Conservation (phyloP, 108 stramenopile species). For the Mediolabrus comicus region DNA sequence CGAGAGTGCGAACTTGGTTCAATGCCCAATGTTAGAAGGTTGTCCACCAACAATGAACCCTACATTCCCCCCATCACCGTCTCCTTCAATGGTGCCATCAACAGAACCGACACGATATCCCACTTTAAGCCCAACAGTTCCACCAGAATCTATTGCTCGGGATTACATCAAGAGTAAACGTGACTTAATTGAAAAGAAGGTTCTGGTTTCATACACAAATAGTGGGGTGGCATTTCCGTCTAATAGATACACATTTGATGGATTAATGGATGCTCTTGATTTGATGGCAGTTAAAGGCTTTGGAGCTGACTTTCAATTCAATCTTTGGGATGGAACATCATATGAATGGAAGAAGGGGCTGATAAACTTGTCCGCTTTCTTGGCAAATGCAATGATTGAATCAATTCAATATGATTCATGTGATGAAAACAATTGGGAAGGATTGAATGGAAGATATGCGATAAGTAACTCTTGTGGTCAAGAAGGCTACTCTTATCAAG, state of each 20-base stretch:
- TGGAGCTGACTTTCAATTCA: constrained; percentile 22
- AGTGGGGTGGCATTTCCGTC: constrained; percentile 22
- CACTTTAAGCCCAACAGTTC: neutral
- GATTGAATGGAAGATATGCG: constrained; percentile 20
- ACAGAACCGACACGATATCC: neutral
- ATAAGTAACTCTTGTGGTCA: constrained; percentile 52
- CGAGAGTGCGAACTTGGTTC: neutral
- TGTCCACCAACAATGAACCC: neutral
- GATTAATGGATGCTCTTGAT: constrained; percentile 9
- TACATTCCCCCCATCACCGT: neutral
- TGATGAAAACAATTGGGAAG: constrained; percentile 43
- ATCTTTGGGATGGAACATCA: constrained; percentile 11
- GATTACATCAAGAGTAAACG: constrained; percentile 5
- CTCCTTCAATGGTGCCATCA: neutral
- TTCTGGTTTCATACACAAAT: constrained; percentile 21
- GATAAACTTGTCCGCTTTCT: constrained; percentile 7
- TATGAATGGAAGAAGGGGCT: constrained; percentile 6
- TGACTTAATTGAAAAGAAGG: constrained; percentile 21
- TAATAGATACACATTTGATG: constrained; percentile 24
- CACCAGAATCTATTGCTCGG: neutral
- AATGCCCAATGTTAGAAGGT: neutral
- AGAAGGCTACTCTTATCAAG: constrained; percentile 35
- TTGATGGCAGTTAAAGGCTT: constrained; percentile 19
- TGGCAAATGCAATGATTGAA: constrained; percentile 40
- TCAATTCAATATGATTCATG: constrained; percentile 49